Percentiles rank a stretch among this genome's conserved stretches.
Evolutionary conservation across 2,329 filamentous ascomycete species (phyloP).

Genomic region (Onygenales sp.): DNA sequence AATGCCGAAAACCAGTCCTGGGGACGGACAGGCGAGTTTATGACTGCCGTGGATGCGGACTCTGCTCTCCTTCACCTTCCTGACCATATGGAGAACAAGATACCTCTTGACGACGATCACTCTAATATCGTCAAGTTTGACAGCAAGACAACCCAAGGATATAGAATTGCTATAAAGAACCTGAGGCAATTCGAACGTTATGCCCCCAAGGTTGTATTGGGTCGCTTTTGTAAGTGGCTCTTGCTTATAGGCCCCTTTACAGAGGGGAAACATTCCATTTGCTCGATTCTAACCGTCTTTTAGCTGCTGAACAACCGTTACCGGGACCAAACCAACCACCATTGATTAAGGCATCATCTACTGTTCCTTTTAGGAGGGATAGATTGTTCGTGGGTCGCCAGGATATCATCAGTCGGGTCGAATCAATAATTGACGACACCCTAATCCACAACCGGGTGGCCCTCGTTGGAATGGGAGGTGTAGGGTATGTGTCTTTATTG

Average conservation of each 20-base stretch:
- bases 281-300: background rate
- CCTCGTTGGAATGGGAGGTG: conserved; percentile 27
- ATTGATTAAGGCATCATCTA: background rate
- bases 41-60: background rate
- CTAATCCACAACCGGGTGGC: conserved; percentile 13
- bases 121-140: background rate
- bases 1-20: background rate
- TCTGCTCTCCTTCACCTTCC: background rate
- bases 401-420: conserved; percentile 4
- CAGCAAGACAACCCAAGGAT: background rate
- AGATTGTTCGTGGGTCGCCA: conserved; percentile 12
- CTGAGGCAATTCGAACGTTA: background rate
- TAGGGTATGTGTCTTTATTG: conserved; percentile 17
- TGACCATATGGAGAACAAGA: background rate
- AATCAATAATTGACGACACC: conserved; percentile 4
- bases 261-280: background rate
- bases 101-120: background rate
- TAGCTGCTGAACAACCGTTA: background rate
- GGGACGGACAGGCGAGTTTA: background rate
- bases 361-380: conserved; percentile 13
- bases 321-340: background rate
- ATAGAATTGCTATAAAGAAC: background rate
- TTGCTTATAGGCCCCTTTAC: too few relatives aligned
- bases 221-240: background rate
- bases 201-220: background rate